Conservation (phyloP, 2,329 filamentous ascomycete species). For the Cadophora sp. region DNA sequence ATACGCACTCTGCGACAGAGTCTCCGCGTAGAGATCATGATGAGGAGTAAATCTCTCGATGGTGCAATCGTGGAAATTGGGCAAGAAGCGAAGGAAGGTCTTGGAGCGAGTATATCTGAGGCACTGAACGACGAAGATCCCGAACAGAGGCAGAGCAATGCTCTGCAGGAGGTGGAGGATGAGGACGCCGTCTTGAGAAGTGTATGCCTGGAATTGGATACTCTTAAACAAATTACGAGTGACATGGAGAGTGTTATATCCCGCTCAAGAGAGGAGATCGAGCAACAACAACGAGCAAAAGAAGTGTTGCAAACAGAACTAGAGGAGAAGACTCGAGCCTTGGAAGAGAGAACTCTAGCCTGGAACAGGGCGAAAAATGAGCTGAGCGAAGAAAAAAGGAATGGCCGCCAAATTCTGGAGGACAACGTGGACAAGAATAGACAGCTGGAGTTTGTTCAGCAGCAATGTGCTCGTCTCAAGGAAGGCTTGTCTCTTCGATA, state of each 20-base stretch:
- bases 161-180: no score
- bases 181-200: no score
- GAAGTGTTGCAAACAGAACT: not conserved
- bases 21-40: no score
- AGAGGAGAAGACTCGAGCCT: slow-evolving; percentile 2
- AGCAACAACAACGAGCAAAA: not conserved
- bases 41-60: no score
- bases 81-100: no score
- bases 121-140: no score
- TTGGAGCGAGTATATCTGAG: no score
- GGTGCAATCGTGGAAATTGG: no score
- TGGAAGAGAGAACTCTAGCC: not conserved
- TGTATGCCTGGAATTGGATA: not conserved
- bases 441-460: slow-evolving; percentile 19
- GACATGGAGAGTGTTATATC: not conserved
- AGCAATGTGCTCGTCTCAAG: slow-evolving; percentile 14
- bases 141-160: no score
- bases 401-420: not conserved
- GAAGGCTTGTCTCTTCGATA: not conserved
- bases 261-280: not conserved
- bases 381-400: slow-evolving; percentile 3
- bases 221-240: not conserved
- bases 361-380: slow-evolving; percentile 11
- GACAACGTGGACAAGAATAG: not conserved
- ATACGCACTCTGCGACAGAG: not conserved